phyloP scores from a whole-genome alignment of 108 stramenopile species.

The Schizochytrium sp. region DNA sequence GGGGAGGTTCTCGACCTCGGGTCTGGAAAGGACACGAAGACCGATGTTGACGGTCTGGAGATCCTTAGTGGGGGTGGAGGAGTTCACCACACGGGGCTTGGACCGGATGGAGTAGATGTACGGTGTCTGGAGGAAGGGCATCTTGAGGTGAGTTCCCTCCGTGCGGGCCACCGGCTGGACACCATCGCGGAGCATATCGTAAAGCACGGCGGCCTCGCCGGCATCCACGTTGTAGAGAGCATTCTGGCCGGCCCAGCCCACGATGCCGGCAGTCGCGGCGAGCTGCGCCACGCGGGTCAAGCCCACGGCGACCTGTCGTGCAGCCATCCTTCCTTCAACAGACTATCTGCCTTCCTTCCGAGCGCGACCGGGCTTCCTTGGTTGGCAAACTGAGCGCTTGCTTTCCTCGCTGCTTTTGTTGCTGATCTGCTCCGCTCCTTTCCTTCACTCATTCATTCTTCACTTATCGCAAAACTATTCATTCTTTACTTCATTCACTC shows the following conservation, averaged over 20 bases:
- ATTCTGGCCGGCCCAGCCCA: constrained; percentile 60
- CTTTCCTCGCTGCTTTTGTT: too few relatives aligned
- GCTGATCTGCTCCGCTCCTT: too few relatives aligned
- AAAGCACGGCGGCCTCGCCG: constrained; percentile 97
- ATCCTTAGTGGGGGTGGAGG: constrained; percentile 98
- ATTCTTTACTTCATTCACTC: too few relatives aligned
- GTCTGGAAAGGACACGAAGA: constrained; percentile 95
- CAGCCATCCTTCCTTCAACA: constrained; percentile 3
- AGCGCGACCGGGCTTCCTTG: too few relatives aligned
- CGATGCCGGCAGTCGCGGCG: constrained; percentile 57
- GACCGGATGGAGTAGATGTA: constrained; percentile 95
- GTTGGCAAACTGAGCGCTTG: too few relatives aligned
- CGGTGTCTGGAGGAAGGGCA: constrained; percentile 86
- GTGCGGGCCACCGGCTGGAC: constrained; percentile 86
- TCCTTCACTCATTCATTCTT: too few relatives aligned
- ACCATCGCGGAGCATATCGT: constrained; percentile 94
- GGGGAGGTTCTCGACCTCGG: constrained; percentile 90
- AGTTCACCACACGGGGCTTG: constrained; percentile 94
- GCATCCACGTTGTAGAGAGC: constrained; percentile 85
- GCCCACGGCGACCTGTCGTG: constrained; percentile 53
- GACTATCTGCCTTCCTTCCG: too few relatives aligned
- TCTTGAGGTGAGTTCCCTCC: constrained; percentile 92
- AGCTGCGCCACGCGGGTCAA: constrained; percentile 60
- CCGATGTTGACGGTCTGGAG: constrained; percentile 99
- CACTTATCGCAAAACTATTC: too few relatives aligned